phyloP scores from a whole-genome alignment of 2,329 filamentous ascomycete species.

The Endocalyx cinctus region DNA sequence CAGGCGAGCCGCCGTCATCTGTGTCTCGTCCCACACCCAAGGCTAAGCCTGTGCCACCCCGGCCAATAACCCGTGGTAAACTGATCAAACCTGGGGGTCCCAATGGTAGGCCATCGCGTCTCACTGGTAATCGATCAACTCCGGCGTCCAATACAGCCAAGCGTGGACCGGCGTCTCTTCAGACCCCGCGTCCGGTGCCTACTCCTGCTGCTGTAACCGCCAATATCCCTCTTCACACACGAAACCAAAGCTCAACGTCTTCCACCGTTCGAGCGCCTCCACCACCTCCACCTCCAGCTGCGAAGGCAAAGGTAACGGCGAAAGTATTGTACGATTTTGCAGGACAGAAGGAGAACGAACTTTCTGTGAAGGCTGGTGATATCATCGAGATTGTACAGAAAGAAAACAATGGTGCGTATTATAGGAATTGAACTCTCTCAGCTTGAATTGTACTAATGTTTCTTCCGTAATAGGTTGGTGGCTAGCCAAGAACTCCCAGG shows the following conservation, averaged over 20 bases:
- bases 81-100: constrained; percentile 89
- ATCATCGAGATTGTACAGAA: constrained; percentile 88
- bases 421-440: too few species aligned
- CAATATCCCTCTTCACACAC: constrained; percentile 45
- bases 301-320: constrained; percentile 69
- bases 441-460: too few species aligned
- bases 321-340: constrained; percentile 91
- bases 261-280: constrained; percentile 51
- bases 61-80: constrained; percentile 90
- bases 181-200: constrained; percentile 27
- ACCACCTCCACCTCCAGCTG: constrained; percentile 60
- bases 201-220: constrained; percentile 32
- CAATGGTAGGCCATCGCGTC: constrained; percentile 71
- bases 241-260: constrained; percentile 50
- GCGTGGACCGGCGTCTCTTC: constrained; percentile 19
- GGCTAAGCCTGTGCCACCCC: constrained; percentile 77
- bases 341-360: constrained; percentile 78
- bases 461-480: constrained; percentile 70
- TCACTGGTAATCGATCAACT: constrained; percentile 46
- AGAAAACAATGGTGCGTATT: constrained; percentile 78
- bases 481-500: constrained; percentile 69
- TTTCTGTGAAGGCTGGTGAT: constrained; percentile 75
- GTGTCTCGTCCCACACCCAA: constrained; percentile 80
- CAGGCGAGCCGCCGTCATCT: constrained; percentile 78
- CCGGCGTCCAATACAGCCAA: constrained; percentile 28